A percentile compares a stretch with the other conserved stretches of the same genome.
These are phyloP conservation scores for Heterobasidion irregulare DNA, from an alignment of 1,284 basidiomycete species.

Conservation along the genomic window DNA sequence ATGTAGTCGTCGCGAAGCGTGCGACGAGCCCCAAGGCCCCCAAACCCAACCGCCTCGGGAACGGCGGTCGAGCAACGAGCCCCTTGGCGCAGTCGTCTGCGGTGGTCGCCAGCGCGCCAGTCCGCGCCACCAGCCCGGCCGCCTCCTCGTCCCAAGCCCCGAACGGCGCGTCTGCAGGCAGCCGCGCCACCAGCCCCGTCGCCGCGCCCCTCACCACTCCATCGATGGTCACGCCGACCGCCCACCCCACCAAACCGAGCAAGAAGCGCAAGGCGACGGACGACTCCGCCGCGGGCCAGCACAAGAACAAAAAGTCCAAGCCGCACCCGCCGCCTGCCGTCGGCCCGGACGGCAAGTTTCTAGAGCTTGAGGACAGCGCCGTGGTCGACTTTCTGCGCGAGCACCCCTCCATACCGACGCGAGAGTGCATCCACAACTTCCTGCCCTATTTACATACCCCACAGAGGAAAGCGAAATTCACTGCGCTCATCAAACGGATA, in stretches of 20 bases:
- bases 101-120: constrained; percentile 19
- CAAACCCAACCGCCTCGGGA: constrained; percentile 39
- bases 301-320: constrained; percentile 64
- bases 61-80: constrained; percentile 43
- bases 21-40: constrained; percentile 70
- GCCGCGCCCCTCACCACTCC: too few relatives aligned
- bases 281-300: constrained; percentile 21
- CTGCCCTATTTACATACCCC: constrained; percentile 60
- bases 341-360: constrained; percentile 30
- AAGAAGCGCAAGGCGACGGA: constrained; percentile 65
- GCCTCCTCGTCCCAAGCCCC: constrained; percentile 13
- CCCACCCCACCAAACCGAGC: constrained; percentile 18
- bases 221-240: constrained; percentile 3
- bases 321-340: constrained; percentile 24
- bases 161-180: constrained; percentile 13
- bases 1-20: constrained; percentile 73
- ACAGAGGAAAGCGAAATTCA: constrained; percentile 64
- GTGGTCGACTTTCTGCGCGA: constrained; percentile 67
- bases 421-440: constrained; percentile 73
- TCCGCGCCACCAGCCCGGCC: constrained; percentile 34
- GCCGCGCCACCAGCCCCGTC: background rate
- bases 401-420: constrained; percentile 54
- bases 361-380: constrained; percentile 51
- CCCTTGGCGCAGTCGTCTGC: constrained; percentile 34
- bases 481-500: constrained; percentile 67